Percentiles rank a stretch among this genome's conserved stretches.
Conservation (phyloP, 129 eudicot genomes). For the Lonicera japonica region DNA sequence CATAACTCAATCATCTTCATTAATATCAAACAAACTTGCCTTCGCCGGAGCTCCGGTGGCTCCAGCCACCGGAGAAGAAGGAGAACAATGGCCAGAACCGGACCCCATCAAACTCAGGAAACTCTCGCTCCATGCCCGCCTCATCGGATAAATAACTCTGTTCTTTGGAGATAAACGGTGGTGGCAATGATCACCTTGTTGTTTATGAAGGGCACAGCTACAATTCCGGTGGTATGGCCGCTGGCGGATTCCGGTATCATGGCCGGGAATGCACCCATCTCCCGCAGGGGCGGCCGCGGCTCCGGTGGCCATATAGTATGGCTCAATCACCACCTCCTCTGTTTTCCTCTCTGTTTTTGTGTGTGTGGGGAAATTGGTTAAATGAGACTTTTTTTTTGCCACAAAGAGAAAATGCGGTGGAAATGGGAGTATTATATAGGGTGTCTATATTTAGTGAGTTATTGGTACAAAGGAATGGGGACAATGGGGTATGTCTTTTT, state of each 20-base stretch:
- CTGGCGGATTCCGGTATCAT: background rate
- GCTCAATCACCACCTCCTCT: background rate
- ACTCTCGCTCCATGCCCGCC: constrained; percentile 16
- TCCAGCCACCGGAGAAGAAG: background rate
- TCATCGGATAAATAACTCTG: background rate
- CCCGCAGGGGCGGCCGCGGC: constrained; percentile 1
- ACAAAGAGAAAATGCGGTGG: background rate
- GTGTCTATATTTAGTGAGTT: background rate
- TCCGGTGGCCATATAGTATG: constrained; percentile 7
- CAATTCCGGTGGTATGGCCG: constrained; percentile 17
- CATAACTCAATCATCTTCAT: background rate
- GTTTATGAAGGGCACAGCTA: constrained; percentile 10
- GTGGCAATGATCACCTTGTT: constrained; percentile 1
- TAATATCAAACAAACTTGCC: background rate
- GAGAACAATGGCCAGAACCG: no score
- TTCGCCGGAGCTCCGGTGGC: background rate
- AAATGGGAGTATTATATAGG: background rate
- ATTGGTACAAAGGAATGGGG: background rate
- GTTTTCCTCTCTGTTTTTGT: background rate
- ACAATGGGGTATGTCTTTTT: background rate
- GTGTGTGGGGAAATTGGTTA: no score
- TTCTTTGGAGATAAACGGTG: background rate
- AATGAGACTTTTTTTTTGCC: background rate
- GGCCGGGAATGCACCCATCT: constrained; percentile 10
- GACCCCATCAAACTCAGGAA: constrained; percentile 3